Conservation (phyloP, 2,329 filamentous ascomycete species). For the Talaromyces marneffei region DNA sequence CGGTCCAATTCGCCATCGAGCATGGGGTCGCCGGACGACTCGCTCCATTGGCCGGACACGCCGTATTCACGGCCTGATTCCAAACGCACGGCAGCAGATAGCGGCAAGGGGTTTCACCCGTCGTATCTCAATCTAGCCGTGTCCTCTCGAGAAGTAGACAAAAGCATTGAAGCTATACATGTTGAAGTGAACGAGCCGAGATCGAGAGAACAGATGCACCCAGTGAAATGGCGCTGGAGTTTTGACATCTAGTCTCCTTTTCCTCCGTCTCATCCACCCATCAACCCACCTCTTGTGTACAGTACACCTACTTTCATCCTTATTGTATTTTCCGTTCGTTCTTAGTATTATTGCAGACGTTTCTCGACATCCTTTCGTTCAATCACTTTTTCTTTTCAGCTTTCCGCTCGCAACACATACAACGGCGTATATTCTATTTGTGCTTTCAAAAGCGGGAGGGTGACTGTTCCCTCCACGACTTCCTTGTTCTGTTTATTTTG, state of each 20-base stretch:
- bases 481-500: not conserved
- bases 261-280: not conserved
- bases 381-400: not conserved
- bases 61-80: constrained; percentile 33
- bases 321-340: not conserved
- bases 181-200: constrained; percentile 34
- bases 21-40: constrained; percentile 23
- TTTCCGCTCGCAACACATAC: constrained; percentile 4
- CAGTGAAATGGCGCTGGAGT: constrained; percentile 39
- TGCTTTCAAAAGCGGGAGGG: not conserved
- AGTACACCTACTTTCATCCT: constrained; percentile 8
- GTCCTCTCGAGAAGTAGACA: constrained; percentile 25
- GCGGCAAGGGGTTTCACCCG: constrained; percentile 26
- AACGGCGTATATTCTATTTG: not conserved
- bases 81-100: constrained; percentile 28
- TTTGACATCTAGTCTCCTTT: constrained; percentile 34
- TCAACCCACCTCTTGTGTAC: constrained; percentile 7
- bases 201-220: constrained; percentile 25
- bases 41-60: constrained; percentile 29
- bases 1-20: constrained; percentile 28
- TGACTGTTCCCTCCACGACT: not conserved
- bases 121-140: constrained; percentile 31
- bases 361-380: not conserved
- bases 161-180: constrained; percentile 32
- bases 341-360: constrained; percentile 12